Conservation (phyloP, 805 yeast genomes). For the Hanseniaspora clermontiae region DNA sequence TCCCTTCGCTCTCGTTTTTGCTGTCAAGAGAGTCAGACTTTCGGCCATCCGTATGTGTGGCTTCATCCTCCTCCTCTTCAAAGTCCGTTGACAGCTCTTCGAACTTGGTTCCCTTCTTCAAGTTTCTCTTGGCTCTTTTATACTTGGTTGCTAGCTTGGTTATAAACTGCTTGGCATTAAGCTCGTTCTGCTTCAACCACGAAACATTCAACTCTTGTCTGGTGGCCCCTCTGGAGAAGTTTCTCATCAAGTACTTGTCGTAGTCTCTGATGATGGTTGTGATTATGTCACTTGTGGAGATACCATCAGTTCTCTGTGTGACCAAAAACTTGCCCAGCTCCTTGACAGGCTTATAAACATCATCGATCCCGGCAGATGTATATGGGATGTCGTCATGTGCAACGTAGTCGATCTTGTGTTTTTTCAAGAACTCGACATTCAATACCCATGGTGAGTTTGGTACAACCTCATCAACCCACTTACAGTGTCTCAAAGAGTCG, state of each 20-base stretch:
- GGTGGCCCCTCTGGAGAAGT: constrained; percentile 94
- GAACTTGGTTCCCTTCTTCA: constrained; percentile 15
- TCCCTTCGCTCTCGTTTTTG: constrained; percentile 17
- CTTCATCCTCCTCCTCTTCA: constrained; percentile 18
- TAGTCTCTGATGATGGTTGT: constrained; percentile 91
- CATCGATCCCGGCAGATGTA: constrained; percentile 78
- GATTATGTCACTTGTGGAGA: constrained; percentile 89
- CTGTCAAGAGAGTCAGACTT: constrained; percentile 19
- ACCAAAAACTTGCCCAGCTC: constrained; percentile 80
- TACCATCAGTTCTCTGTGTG: constrained; percentile 94
- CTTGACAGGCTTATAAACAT: constrained; percentile 85
- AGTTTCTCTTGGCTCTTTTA: constrained; percentile 25
- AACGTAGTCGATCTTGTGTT: constrained; percentile 83
- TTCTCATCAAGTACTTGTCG: constrained; percentile 91
- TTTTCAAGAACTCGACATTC: constrained; percentile 60
- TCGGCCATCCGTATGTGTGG: constrained; percentile 18
- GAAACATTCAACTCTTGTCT: constrained; percentile 91
- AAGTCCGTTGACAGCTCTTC: constrained; percentile 22
- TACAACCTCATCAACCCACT: constrained; percentile 95
- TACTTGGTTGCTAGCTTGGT: constrained; percentile 45
- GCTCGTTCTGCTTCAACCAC: constrained; percentile 93
- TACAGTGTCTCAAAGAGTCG: constrained; percentile 85
- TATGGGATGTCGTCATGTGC: constrained; percentile 97
- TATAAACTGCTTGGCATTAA: constrained; percentile 84
- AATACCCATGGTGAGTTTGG: constrained; percentile 95